Evolutionary conservation across 169 alveolate genomes (phyloP).

Genomic region (Cryptosporidium canis): DNA sequence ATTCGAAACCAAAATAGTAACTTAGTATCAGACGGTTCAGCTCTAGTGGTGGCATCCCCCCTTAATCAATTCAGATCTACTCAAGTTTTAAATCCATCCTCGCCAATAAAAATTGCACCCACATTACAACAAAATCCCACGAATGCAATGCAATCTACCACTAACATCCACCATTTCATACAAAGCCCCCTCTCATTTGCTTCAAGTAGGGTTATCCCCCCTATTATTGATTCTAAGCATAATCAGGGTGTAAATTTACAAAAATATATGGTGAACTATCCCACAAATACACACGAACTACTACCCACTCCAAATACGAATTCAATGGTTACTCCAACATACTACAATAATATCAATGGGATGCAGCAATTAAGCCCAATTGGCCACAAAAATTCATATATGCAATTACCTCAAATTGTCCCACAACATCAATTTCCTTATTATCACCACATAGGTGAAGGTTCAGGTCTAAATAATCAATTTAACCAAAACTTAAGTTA

Average conservation of each 20-base stretch:
- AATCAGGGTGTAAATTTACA: slow-evolving; percentile 11
- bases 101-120: slow-evolving; percentile 16
- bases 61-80: slow-evolving; percentile 35
- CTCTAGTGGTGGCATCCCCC: slow-evolving; percentile 55
- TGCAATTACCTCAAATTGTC: slow-evolving; percentile 9
- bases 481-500: slow-evolving; percentile 36
- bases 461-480: slow-evolving; percentile 1
- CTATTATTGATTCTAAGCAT: slow-evolving; percentile 29
- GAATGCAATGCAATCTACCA: neutral
- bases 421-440: slow-evolving; percentile 41
- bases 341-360: neutral
- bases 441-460: slow-evolving; percentile 11
- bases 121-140: slow-evolving; percentile 5
- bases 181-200: slow-evolving; percentile 43
- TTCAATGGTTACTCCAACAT: slow-evolving; percentile 18
- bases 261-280: slow-evolving; percentile 34
- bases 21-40: slow-evolving; percentile 40
- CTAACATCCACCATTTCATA: slow-evolving; percentile 21
- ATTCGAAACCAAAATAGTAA: slow-evolving; percentile 43
- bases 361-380: slow-evolving; percentile 8
- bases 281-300: neutral
- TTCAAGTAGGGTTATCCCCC: slow-evolving; percentile 58
- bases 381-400: neutral
- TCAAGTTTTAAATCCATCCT: neutral
- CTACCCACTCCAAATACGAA: neutral